phyloP scores from a whole-genome alignment of 768 basidiomycete genomes.

The Pseudohyphozyma bogoriensis region DNA sequence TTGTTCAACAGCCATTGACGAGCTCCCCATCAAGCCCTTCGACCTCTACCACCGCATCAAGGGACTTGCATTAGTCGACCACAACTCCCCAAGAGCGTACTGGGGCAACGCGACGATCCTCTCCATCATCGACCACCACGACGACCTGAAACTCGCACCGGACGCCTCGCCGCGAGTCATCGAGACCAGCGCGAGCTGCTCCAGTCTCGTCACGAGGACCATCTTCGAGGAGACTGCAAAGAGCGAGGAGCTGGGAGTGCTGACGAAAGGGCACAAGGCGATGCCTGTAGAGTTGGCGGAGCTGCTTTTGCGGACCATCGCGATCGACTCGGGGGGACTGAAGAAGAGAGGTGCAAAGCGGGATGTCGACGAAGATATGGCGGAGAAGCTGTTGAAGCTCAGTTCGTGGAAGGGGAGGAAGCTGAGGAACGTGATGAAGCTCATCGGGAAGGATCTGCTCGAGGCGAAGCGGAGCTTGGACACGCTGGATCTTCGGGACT shows the following conservation, averaged over 20 bases:
- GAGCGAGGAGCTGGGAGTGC: neutral
- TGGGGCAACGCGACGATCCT: slow-evolving; percentile 2
- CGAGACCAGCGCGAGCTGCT: slow-evolving; percentile 10
- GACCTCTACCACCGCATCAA: slow-evolving; percentile 24
- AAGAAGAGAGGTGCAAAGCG: neutral
- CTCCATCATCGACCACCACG: slow-evolving; percentile 17
- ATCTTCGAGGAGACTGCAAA: slow-evolving; percentile 3
- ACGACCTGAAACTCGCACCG: slow-evolving; percentile 9
- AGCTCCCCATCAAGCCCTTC: slow-evolving; percentile 27
- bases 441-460: slow-evolving; percentile 13
- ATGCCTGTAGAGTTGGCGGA: slow-evolving; percentile 21
- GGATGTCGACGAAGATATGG: slow-evolving; percentile 9
- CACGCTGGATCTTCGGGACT: slow-evolving; percentile 8
- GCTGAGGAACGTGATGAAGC: slow-evolving; percentile 17
- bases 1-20: slow-evolving; percentile 17
- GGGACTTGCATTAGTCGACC: slow-evolving; percentile 26
- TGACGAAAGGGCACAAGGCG: neutral
- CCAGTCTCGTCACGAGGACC: slow-evolving; percentile 12
- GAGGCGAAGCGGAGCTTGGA: slow-evolving; percentile 11
- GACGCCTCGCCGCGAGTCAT: slow-evolving; percentile 23
- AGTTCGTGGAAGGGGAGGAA: slow-evolving; percentile 6
- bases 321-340: slow-evolving; percentile 20
- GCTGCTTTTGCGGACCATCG: slow-evolving; percentile 19
- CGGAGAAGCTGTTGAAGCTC: slow-evolving; percentile 3
- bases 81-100: slow-evolving; percentile 16